Evolutionary conservation across 106 monocot species (phyloP).

Genomic region (Allium cepa): DNA sequence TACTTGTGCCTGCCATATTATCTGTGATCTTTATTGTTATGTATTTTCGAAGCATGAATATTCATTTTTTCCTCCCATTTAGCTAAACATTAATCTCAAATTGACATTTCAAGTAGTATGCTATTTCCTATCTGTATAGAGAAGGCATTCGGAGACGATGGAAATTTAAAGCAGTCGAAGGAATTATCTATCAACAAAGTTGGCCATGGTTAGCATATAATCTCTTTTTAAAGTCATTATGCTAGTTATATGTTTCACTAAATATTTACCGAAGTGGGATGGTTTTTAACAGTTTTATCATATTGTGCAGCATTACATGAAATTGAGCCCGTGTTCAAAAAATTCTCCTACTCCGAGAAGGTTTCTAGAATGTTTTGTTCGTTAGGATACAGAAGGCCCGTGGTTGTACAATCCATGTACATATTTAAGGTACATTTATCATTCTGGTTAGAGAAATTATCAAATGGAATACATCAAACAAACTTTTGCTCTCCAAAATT

Average conservation of each 20-base stretch:
- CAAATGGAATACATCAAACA: too few relatives aligned
- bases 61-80: neutral
- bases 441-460: too few relatives aligned
- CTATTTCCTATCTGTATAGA: conserved; percentile 24
- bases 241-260: too few relatives aligned
- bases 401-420: conserved; percentile 95
- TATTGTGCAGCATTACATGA: conserved; percentile 76
- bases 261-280: too few relatives aligned
- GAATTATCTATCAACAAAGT: conserved; percentile 98
- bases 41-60: neutral
- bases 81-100: neutral
- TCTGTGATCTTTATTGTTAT: too few relatives aligned
- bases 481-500: too few relatives aligned
- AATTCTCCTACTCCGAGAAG: conserved; percentile 56
- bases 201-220: conserved; percentile 73
- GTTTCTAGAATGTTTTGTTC: conserved; percentile 56
- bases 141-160: conserved; percentile 93
- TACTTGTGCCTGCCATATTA: too few relatives aligned
- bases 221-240: neutral
- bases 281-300: neutral
- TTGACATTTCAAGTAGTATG: too few relatives aligned
- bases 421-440: conserved; percentile 78
- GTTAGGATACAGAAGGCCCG: conserved; percentile 74
- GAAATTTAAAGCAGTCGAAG: conserved; percentile 79
- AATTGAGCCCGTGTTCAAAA: conserved; percentile 84